A percentile compares a stretch with the other conserved stretches of the same genome.
Evolutionary conservation across 1,139 yeast genomes (phyloP).

Genomic region (Geotrichum siamense): DNA sequence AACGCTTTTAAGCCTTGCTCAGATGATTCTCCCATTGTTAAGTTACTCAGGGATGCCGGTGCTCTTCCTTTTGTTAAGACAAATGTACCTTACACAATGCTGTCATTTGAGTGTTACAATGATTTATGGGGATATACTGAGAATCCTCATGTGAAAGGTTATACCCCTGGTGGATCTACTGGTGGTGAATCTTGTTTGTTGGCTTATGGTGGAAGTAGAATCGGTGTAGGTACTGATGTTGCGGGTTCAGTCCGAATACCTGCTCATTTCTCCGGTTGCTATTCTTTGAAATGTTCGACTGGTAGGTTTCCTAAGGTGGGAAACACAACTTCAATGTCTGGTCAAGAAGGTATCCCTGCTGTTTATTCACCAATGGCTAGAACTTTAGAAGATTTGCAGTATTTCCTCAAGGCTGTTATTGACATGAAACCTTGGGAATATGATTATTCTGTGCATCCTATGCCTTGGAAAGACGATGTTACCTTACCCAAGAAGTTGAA

Average conservation of each 20-base stretch:
- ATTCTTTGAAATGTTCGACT: slow-evolving; percentile 43
- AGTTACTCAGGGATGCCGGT: slow-evolving; percentile 39
- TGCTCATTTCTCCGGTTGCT: slow-evolving; percentile 44
- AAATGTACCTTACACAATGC: slow-evolving; percentile 44
- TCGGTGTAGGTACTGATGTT: slow-evolving; percentile 54
- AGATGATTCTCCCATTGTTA: slow-evolving; percentile 35
- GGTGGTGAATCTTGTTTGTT: slow-evolving; percentile 48
- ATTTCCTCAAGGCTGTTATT: slow-evolving; percentile 50
- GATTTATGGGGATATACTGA: slow-evolving; percentile 42
- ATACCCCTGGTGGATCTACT: slow-evolving; percentile 44
- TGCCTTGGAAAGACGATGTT: slow-evolving; percentile 52
- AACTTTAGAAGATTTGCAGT: slow-evolving; percentile 55
- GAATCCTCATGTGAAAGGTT: slow-evolving; percentile 38
- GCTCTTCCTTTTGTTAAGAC: slow-evolving; percentile 45
- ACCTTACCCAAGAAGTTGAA: slow-evolving; percentile 41
- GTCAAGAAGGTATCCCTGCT: slow-evolving; percentile 50
- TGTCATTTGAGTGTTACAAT: slow-evolving; percentile 41
- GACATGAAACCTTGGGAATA: slow-evolving; percentile 59
- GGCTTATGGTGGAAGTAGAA: slow-evolving; percentile 40
- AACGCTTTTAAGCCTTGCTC: slow-evolving; percentile 35
- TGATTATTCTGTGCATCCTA: slow-evolving; percentile 49
- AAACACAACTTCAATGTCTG: slow-evolving; percentile 47
- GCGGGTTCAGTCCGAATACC: slow-evolving; percentile 54
- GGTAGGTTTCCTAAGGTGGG: slow-evolving; percentile 46
- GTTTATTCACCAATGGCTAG: slow-evolving; percentile 55